A percentile compares a stretch with the other conserved stretches of the same genome.
Evolutionary conservation across 805 yeast species (phyloP).

Genomic region (Starmerella sp.): DNA sequence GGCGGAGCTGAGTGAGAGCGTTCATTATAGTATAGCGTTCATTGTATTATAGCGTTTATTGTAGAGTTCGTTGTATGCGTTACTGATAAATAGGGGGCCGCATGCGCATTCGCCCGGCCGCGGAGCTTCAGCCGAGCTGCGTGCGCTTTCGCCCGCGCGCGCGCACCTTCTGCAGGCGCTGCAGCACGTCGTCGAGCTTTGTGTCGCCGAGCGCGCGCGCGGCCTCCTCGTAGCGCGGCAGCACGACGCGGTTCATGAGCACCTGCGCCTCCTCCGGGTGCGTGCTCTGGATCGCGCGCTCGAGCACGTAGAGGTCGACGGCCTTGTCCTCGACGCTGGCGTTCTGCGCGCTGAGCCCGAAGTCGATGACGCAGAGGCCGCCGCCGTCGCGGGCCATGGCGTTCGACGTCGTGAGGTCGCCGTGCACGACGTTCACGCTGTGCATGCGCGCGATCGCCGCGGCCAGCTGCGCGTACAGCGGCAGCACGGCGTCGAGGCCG

Average conservation of each 20-base stretch:
- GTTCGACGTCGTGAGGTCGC: constrained; percentile 88
- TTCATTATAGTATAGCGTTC: no score
- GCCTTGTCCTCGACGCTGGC: constrained; percentile 67
- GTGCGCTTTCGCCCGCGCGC: constrained; percentile 90
- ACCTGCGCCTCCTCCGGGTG: constrained; percentile 61
- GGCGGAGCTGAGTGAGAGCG: no score
- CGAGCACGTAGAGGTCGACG: constrained; percentile 90
- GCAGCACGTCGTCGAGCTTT: constrained; percentile 40
- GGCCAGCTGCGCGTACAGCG: constrained; percentile 31
- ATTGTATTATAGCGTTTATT: no score
- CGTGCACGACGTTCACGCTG: constrained; percentile 70
- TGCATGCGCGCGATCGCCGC: constrained; percentile 56
- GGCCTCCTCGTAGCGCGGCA: constrained; percentile 42
- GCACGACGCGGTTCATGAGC: constrained; percentile 60
- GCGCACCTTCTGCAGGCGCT: constrained; percentile 71
- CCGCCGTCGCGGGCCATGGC: constrained; percentile 35
- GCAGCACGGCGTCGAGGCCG: constrained; percentile 1
- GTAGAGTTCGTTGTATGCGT: no score
- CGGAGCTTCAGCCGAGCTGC: constrained; percentile 58
- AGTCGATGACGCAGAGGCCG: constrained; percentile 61
- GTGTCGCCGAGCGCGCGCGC: constrained; percentile 15
- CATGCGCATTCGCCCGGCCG: neutral
- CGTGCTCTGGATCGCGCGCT: constrained; percentile 81
- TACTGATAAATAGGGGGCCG: no score
- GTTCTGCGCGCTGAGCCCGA: constrained; percentile 76